A percentile compares a stretch with the other conserved stretches of the same genome.
These are phyloP conservation scores for Naegleria gruberi DNA, from an alignment of 208 protist genomes.

Conservation along the genomic window DNA sequence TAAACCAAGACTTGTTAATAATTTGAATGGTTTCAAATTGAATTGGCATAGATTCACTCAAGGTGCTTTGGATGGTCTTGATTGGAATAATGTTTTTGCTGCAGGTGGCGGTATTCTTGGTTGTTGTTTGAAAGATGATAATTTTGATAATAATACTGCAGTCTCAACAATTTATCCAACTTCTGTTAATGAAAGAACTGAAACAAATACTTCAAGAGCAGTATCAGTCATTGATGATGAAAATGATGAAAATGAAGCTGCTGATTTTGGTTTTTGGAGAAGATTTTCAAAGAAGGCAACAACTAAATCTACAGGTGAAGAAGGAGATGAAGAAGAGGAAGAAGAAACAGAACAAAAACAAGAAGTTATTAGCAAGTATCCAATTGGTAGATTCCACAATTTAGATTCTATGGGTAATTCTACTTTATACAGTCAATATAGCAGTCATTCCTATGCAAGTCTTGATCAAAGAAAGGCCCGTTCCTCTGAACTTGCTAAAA, in stretches of 20 bases:
- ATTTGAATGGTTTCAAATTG: neutral
- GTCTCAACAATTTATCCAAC: neutral
- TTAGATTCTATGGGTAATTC: neutral
- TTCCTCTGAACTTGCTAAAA: too few species aligned
- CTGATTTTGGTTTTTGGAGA: neutral
- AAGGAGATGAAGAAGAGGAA: too few species aligned
- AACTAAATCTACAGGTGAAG: too few species aligned
- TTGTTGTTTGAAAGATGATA: neutral
- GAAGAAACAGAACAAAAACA: too few species aligned
- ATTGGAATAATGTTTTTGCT: neutral
- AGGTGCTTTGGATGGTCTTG: neutral
- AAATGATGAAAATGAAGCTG: neutral
- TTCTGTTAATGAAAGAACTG: neutral
- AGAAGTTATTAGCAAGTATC: neutral
- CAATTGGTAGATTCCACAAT: neutral
- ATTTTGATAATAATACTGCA: neutral
- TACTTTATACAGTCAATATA: neutral
- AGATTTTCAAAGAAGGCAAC: neutral
- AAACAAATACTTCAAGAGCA: neutral
- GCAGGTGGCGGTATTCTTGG: neutral
- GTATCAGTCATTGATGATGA: neutral
- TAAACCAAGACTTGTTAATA: neutral
- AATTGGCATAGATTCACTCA: neutral
- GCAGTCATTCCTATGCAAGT: too few species aligned
- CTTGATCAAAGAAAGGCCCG: too few species aligned